Base-by-base conservation (phyloP, 768 basidiomycete genomes). In the Leccinum subtestaceum region DNA sequence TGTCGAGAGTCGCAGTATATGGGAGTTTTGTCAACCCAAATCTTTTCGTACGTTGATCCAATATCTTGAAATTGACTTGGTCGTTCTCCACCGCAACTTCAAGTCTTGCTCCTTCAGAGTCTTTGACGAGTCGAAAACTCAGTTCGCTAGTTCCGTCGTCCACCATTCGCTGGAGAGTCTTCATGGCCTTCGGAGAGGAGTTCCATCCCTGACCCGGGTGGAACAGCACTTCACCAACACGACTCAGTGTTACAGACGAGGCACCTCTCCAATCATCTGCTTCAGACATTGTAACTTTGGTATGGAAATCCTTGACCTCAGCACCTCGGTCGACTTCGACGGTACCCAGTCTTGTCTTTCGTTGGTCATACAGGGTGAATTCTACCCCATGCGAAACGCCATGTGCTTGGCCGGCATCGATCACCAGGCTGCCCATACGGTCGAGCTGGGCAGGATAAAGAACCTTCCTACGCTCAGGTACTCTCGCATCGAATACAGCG, bases 351-450 rank as follows among this genome's bases (percentile, higher is more conserved):
- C 17, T 34, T 27, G 17, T 29, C 11, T 32, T 57, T 21, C 36
- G 15, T 3, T 58, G 19, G 19, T 12, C n/a, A 47, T 67, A 70
- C 15, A 73, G 34, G 25, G 60, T 64, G 47, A 74, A 62, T 6
- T 63, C 52, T 3, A 59, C 58, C 4, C 61, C 65, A 6, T 15
- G 29, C 0, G 58, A 47, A 34, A 73, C 46, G 2, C 72, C 74
- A 34, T 74, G 69, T 3, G 64, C 67, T 6, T 60, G 31, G 7
- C 72, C 72, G 1, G 68, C 70, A 7, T 40, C 49, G 10, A 73
- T 23, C 25, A 71, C 45, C 46, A 57, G 68, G 53, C 58, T 48
- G 45, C 29, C 52, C n/a, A 38, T 34, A 2, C 21, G 15, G 5
- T 23, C 4, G 29, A 17, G 4, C 1, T n/a, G 8, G 36, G 62